Evolutionary conservation across 2,329 filamentous ascomycete species (phyloP), one percentile per base, ranked within the genome.

Genomic region (Pestalotiopsis sp.): DNA sequence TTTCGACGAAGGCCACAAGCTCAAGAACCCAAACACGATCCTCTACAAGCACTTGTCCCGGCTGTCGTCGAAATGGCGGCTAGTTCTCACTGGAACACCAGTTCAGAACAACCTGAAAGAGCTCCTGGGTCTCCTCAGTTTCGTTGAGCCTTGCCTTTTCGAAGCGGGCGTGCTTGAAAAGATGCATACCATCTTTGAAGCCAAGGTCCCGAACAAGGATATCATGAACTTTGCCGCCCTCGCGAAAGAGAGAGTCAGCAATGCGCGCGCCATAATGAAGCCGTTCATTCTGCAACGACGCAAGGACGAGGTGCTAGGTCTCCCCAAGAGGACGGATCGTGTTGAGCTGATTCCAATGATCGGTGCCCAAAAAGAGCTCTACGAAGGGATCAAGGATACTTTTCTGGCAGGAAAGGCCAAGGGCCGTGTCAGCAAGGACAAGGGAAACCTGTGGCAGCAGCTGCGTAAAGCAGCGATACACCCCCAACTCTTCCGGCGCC

Each of bases 101-200:
- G 86, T 99, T 1, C 93, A 97, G 78, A 97, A 99, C 81, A 98
- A 98, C 77, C 84, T 99, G 22, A 91, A 95, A 76, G 96, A 99
- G 80, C 88, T 99, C 74, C 91, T 94, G 55, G 92, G 94, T 2
- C 87, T 99, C 14, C 87, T 99, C 13, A 93, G 91, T n/a, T 98
- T 99, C 76, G 94, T 99, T 74, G 91, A 98, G 79, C 96, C 96
- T 0, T 82, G 88, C 7, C 86, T 98, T 44, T 99, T 99, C 78
- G 84, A 88, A 10, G 87, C 91, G 35, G 66, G 71, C 44, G 89
- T 91, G 70, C 89, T 92, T 73, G 90, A 96, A 9, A 89, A 94
- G 69, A 85, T 99, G n/a, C 86, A 91, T 67, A 91, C 90, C 65
- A 92, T 98, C 61, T 99, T 99, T 81, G 94, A 93, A 72, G 92